A percentile compares a stretch with the other conserved stretches of the same genome.
Evolutionary conservation across 176 grass and related monocot genomes (phyloP).

Genomic region (Aegilops sharonensis): DNA sequence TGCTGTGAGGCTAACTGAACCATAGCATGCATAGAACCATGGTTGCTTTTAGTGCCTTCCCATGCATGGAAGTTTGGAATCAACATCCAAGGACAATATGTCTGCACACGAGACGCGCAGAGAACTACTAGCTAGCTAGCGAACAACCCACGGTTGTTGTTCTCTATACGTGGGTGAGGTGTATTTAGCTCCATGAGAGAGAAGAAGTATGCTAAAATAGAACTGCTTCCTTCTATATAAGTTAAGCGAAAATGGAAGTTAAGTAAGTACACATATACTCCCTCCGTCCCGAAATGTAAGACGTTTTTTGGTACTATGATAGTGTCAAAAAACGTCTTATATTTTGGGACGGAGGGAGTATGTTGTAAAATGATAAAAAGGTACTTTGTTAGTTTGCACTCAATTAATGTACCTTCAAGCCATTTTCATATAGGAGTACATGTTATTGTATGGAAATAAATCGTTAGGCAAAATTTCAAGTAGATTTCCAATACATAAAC

Average conservation of each 20-base stretch:
- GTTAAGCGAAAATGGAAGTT: neutral
- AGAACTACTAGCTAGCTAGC: neutral
- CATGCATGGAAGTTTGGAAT: constrained; percentile 34
- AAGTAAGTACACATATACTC: neutral
- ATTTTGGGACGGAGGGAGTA: too few species aligned
- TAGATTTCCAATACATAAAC: neutral
- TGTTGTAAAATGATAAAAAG: neutral
- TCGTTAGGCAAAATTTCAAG: neutral
- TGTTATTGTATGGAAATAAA: neutral
- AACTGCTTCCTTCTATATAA: neutral
- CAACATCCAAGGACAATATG: neutral
- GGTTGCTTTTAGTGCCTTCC: neutral
- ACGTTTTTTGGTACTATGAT: too few species aligned
- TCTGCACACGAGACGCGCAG: neutral
- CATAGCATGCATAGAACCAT: neutral
- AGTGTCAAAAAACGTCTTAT: too few species aligned
- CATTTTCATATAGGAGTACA: neutral
- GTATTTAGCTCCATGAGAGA: neutral
- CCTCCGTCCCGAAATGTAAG: too few species aligned
- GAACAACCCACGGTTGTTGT: neutral
- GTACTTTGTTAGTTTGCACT: neutral
- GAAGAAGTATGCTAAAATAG: neutral
- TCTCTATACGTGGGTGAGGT: neutral
- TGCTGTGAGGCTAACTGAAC: neutral
- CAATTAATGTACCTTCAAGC: neutral